Evolutionary conservation across 345 rosid species (phyloP), one percentile per base, ranked within the genome.

Genomic region (Mercurialis annua): DNA sequence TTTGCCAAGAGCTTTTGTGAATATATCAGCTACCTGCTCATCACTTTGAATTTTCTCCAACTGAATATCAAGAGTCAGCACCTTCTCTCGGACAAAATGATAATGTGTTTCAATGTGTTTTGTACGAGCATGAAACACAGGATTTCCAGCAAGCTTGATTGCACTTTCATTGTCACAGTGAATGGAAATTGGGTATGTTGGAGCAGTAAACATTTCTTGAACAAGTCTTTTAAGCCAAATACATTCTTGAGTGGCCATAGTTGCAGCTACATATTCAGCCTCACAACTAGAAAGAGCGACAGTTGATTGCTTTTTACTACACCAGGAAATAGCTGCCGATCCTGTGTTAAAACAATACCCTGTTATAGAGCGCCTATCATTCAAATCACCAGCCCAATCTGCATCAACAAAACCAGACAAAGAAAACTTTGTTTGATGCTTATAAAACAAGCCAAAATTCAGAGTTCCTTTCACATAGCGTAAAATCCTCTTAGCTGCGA

Each of bases 381-480:
- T 40, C 51, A 65, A n/a, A n/a, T n/a, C n/a, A n/a, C n/a, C n/a
- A n/a, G n/a, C n/a, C n/a, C n/a, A n/a, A n/a, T n/a, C n/a, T n/a
- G n/a, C n/a, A n/a, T 74, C 63, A 12, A 42, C 43, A 51, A 64
- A 69, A 2, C 52, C 51, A 49, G 43, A 57, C 1, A 69, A 30
- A 0, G 9, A 0, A 14, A 74, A 64, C 0, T 8, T 6, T 1
- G 44, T 10, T 1, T 1, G 0, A 0, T 44, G 10, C 15, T 27
- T 62, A 8, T 64, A 58, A 55, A 74, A 5, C 0, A 69, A 3
- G 1, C 62, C 62, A 59, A 3, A 29, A 11, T 18, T 29, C 0
- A 38, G 24, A 40, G 77, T 47, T 0, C 65, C 60, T 48, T 74
- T 74, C 8, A 74, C 50, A 68, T 29, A 64, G 0, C 18, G 15